Conservation (phyloP, 2,329 filamentous ascomycete species). For the Sarocladium kiliense region DNA sequence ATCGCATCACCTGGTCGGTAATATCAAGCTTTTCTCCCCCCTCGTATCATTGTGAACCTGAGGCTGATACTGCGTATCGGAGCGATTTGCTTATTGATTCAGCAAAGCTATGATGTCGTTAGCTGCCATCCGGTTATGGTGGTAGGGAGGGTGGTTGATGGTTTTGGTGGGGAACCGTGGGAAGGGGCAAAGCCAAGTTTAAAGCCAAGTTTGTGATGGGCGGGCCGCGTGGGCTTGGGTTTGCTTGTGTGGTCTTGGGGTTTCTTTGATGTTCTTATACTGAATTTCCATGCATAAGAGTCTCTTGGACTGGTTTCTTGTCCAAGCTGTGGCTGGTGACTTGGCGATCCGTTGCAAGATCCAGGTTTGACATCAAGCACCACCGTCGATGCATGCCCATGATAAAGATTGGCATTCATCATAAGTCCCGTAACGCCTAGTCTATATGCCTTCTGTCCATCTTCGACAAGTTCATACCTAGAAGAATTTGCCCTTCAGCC, state of each 20-base stretch:
- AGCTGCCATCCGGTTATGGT: too few species aligned
- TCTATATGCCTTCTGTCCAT: background rate
- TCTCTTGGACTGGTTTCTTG: too few species aligned
- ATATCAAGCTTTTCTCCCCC: background rate
- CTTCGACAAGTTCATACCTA: slow-evolving; percentile 12
- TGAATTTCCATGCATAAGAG: too few species aligned
- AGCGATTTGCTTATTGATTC: too few species aligned
- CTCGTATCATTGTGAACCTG: too few species aligned
- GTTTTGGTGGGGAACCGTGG: too few species aligned
- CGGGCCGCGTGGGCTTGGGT: background rate
- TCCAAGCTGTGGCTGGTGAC: too few species aligned
- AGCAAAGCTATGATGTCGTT: slow-evolving; percentile 5
- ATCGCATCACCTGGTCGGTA: background rate
- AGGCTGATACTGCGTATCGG: too few species aligned
- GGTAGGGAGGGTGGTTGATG: background rate
- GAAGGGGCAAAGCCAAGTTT: slow-evolving; percentile 2
- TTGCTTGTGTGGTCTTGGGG: background rate
- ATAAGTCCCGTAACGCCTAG: background rate
- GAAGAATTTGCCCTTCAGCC: slow-evolving; percentile 56
- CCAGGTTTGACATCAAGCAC: too few species aligned
- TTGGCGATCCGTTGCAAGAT: background rate
- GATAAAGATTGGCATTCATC: background rate
- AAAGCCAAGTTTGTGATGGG: background rate
- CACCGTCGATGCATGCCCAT: too few species aligned
- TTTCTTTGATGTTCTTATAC: background rate